Percentiles rank a stretch among this genome's conserved stretches.
phyloP scores from a whole-genome alignment of 768 basidiomycete genomes.

The Lentinula sp. region DNA sequence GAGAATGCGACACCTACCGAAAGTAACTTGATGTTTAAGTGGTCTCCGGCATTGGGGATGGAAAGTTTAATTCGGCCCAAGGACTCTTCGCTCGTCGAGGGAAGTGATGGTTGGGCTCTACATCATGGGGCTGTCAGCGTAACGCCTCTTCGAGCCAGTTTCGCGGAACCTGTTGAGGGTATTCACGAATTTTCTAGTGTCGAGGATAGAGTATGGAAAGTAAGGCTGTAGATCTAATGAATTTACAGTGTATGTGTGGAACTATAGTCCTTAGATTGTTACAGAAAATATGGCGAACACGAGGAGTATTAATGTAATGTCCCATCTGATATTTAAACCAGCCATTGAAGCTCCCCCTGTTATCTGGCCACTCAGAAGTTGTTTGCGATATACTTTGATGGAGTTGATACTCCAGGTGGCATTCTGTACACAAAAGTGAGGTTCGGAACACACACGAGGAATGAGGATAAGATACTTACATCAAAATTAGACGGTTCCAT shows the following conservation, averaged over 20 bases:
- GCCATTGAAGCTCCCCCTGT: slow-evolving; percentile 11
- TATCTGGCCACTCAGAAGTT: slow-evolving; percentile 33
- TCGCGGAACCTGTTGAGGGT: slow-evolving; percentile 51
- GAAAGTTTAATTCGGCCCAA: slow-evolving; percentile 58
- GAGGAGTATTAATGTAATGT: background rate
- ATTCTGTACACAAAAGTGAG: slow-evolving; percentile 38
- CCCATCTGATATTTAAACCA: background rate
- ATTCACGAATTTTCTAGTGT: slow-evolving; percentile 19
- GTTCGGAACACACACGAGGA: background rate
- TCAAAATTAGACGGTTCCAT: slow-evolving; percentile 69
- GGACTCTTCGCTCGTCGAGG: slow-evolving; percentile 36
- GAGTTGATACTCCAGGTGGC: slow-evolving; percentile 78
- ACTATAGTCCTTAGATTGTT: background rate
- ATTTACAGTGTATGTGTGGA: background rate
- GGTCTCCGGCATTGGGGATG: slow-evolving; percentile 50
- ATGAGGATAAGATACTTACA: slow-evolving; percentile 31
- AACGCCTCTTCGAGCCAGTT: slow-evolving; percentile 70
- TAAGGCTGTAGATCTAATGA: slow-evolving; percentile 38
- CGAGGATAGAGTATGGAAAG: slow-evolving; percentile 45
- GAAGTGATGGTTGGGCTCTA: slow-evolving; percentile 75
- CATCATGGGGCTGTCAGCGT: slow-evolving; percentile 65
- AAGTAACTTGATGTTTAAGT: slow-evolving; percentile 61
- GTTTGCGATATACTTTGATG: slow-evolving; percentile 68
- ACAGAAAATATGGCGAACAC: background rate
- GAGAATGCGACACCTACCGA: slow-evolving; percentile 14